These are phyloP conservation scores for Trifolium fragiferum DNA, from an alignment of 306 rosid genomes.

Conservation along the genomic window DNA sequence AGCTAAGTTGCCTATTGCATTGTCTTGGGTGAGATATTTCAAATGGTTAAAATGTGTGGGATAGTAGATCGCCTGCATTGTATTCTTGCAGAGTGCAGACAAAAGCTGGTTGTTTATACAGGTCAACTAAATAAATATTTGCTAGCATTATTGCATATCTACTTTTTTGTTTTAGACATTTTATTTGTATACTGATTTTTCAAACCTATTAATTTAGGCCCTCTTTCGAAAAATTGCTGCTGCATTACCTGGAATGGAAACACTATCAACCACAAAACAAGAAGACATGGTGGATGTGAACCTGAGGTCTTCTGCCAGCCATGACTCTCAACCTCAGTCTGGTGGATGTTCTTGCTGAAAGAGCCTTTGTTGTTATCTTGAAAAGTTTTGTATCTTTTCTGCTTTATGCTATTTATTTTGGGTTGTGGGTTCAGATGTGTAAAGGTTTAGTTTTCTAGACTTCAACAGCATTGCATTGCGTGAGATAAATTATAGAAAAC, in stretches of 20 bases:
- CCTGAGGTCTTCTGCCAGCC: slow-evolving; percentile 65
- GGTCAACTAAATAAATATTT: slow-evolving; percentile 18
- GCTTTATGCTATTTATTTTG: slow-evolving; percentile 42
- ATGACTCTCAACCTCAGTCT: slow-evolving; percentile 60
- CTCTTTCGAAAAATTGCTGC: slow-evolving; percentile 91
- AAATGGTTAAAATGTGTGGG: slow-evolving; percentile 31
- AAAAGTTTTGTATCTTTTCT: slow-evolving; percentile 47
- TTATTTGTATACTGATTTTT: slow-evolving; percentile 32
- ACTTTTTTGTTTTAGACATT: slow-evolving; percentile 31
- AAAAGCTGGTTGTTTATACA: slow-evolving; percentile 26
- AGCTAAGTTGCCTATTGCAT: slow-evolving; percentile 4
- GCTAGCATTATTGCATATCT: slow-evolving; percentile 16
- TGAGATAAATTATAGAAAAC: slow-evolving; percentile 40
- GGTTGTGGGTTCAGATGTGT: slow-evolving; percentile 46
- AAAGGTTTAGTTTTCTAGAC: slow-evolving; percentile 52
- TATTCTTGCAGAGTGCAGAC: slow-evolving; percentile 8
- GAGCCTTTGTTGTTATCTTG: slow-evolving; percentile 26
- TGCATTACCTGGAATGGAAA: slow-evolving; percentile 95
- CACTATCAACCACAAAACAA: slow-evolving; percentile 81
- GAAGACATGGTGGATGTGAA: slow-evolving; percentile 95
- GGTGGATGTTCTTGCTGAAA: slow-evolving; percentile 77
- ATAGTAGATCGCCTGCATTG: slow-evolving; percentile 14
- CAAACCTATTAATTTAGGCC: slow-evolving; percentile 56
- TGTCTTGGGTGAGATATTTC: slow-evolving; percentile 34
- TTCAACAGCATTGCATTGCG: slow-evolving; percentile 26